Evolutionary conservation across 345 rosid genomes (phyloP), one percentile per base, ranked within the genome.

Genomic region (Gossypium ekmanianum): DNA sequence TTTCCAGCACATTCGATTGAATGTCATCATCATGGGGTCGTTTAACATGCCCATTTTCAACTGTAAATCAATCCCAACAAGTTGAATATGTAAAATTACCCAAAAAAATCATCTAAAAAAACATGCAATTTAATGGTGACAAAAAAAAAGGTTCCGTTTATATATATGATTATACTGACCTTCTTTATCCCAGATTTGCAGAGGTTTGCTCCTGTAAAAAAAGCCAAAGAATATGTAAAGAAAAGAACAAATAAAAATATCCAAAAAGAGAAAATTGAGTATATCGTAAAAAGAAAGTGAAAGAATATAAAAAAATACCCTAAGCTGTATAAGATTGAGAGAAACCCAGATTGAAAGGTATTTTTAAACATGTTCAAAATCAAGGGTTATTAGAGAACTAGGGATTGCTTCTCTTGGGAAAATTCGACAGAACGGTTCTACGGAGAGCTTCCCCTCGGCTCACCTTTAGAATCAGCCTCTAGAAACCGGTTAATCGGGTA

Each of bases 151-250:
- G 54, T 48, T 57, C 26, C 26, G 11, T 61, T 54, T 22, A 7
- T 63, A 24, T 24, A 45, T 3, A 57, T 48, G 11, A 75, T 77
- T 62, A 50, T 7, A 75, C 78, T 77, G 47, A 86, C 96, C 93
- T 87, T 89, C 97, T 82, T 91, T 91, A 68, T 89, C 97, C 97
- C 94, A 89, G 81, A 91, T 89, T 87, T 89, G 94, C 80, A 91
- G 83, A 75, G 92, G 94, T 75, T 89, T 89, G 79, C 92, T 91
- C 83, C 97, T 89, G 81, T 67, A 75, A 59, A 78, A 75, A 13
- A 41, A 6, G 44, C 41, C 39, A 34, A 34, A 34, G 4, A 34
- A 34, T 5, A 5, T 34, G 41, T 34, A 41, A 72, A 22, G 58
- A 59, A 11, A 29, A 13, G 29, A 14, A 61, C 9, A 47, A 13